These are phyloP conservation scores for Acanthamoeba royreba DNA, from an alignment of 208 protist genomes.

Conservation along the genomic window DNA sequence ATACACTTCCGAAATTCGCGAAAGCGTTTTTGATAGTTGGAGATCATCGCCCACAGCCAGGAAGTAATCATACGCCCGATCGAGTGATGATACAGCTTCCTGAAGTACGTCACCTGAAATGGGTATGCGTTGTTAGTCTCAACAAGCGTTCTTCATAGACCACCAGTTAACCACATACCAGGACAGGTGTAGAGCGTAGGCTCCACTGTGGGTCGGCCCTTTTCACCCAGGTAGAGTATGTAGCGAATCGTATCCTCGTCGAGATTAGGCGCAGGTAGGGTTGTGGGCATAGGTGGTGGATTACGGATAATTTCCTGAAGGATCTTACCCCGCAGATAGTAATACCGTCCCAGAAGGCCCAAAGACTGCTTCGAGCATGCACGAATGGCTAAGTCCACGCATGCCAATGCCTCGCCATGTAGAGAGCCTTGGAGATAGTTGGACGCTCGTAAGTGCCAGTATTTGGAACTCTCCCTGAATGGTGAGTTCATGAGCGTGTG, in stretches of 20 bases:
- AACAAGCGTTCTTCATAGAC: too few species aligned
- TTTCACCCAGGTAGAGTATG: neutral
- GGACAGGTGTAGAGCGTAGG: neutral
- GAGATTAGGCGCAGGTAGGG: neutral
- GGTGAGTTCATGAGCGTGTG: too few species aligned
- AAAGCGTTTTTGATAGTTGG: neutral
- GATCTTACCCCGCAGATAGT: neutral
- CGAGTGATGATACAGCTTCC: neutral
- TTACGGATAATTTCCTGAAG: neutral
- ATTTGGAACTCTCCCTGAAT: neutral
- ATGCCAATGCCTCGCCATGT: neutral
- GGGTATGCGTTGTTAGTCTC: too few species aligned
- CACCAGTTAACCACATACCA: neutral
- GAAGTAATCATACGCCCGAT: conserved; percentile 35
- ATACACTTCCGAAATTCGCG: neutral
- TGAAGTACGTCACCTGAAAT: conserved; percentile 24
- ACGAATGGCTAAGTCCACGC: neutral
- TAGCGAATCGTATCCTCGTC: neutral
- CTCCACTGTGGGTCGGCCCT: neutral
- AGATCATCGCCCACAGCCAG: conserved; percentile 16
- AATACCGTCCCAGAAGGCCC: neutral
- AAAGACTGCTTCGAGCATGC: neutral
- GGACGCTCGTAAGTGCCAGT: neutral
- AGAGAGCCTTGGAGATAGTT: neutral
- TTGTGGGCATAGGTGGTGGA: neutral